Conservation (phyloP, 2,329 filamentous ascomycete species). For the Cercospora nicotianae region DNA sequence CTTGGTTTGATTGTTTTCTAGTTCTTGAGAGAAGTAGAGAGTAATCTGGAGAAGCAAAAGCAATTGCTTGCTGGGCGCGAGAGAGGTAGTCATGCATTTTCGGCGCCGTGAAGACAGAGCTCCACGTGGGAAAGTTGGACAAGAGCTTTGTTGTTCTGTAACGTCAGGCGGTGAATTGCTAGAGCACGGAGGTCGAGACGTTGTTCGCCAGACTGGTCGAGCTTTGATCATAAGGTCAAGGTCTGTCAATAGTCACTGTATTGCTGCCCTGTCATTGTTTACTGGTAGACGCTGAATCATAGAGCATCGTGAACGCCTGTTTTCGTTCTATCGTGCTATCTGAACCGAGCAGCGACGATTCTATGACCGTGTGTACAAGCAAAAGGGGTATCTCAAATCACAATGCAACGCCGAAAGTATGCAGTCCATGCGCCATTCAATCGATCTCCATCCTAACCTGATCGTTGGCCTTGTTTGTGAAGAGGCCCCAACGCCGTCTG, state of each 20-base stretch:
- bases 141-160: neutral
- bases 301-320: neutral
- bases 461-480: neutral
- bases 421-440: neutral
- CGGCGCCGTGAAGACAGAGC: neutral
- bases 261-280: neutral
- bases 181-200: neutral
- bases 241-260: neutral
- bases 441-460: slow-evolving; percentile 9
- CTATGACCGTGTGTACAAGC: neutral
- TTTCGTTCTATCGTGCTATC: neutral
- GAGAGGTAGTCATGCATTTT: neutral
- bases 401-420: neutral
- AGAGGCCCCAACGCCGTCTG: neutral
- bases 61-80: neutral
- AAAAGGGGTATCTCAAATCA: slow-evolving; percentile 1
- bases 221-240: neutral
- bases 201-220: neutral
- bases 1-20: neutral
- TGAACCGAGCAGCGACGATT: neutral
- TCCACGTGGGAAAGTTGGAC: neutral
- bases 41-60: neutral
- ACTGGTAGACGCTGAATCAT: neutral
- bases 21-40: neutral
- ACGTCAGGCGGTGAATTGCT: neutral